Evolutionary conservation across 176 grass and related monocot species (phyloP), one percentile per base, ranked within the genome.

Genomic region (Oryza nivara): DNA sequence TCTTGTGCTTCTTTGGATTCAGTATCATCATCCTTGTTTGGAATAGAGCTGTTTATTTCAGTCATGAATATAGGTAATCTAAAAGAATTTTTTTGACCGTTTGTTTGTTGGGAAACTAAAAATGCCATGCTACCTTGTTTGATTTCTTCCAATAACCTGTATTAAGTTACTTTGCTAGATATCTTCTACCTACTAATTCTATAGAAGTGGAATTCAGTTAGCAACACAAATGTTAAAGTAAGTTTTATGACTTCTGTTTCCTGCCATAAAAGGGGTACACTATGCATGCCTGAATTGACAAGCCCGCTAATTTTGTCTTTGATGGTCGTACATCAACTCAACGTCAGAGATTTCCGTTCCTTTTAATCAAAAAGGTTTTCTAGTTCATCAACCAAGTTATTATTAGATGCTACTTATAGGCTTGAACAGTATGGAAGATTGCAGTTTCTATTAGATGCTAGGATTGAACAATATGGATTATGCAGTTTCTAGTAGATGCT

Each of bases 201-300:
- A 1, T 23, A 76, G 71, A 77, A 41, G n/a, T 84, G 51, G 28
- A 68, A 49, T 70, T 26, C 7, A 72, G 66, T 76, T 67, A 67
- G 2, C 12, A 28, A 20, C 52, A 41, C 35, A 4, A 40, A 70
- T 44, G 19, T 22, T 54, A 6, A 16, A 12, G 51, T 28, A 44
- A 74, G n/a, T 58, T 67, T 54, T 58, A 48, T 16, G 4, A n/a
- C 38, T 41, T 51, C 32, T 11, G 13, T 84, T 40, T 2, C 38
- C 11, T 52, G 54, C 23, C 3, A 44, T 48, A 73, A 51, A 51
- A 75, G 43, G n/a, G 58, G 43, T 73, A 17, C 7, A 54, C 4
- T 9, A 32, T 25, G n/a, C 12, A 10, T 35, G 38, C 72, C 20
- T 66, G 0, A 73, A 52, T 30, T 67, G 69, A 32, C 25, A 14